These are phyloP conservation scores for Opeltia flavorubescens DNA, from an alignment of 495 filamentous ascomycete species.

Conservation along the genomic window DNA sequence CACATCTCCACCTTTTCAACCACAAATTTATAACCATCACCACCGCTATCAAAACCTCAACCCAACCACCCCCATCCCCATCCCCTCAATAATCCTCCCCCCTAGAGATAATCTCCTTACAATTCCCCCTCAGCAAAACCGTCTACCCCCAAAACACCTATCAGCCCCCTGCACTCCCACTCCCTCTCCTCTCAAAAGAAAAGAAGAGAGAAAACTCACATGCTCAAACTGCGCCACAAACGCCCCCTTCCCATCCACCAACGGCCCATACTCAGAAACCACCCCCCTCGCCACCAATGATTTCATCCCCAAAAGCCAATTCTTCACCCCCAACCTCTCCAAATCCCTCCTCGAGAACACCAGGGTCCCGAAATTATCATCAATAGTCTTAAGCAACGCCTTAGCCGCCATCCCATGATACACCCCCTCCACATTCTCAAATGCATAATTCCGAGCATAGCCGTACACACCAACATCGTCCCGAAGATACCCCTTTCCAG, in stretches of 20 bases:
- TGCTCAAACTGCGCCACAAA: conserved; percentile 95
- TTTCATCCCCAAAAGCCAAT: conserved; percentile 73
- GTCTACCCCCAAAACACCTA: not conserved
- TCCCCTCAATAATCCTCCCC: not conserved
- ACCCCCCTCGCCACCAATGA: conserved; percentile 74
- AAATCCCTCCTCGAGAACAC: conserved; percentile 79
- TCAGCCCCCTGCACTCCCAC: not conserved
- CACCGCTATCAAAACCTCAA: too few species aligned
- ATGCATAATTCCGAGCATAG: conserved; percentile 50
- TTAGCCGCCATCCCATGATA: conserved; percentile 64
- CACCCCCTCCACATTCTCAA: conserved; percentile 43
- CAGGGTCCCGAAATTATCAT: conserved; percentile 83
- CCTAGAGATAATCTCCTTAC: not conserved
- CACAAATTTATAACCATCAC: too few species aligned
- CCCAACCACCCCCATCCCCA: too few species aligned
- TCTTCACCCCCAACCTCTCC: conserved; percentile 74
- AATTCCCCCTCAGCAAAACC: not conserved
- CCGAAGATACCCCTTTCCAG: conserved; percentile 70
- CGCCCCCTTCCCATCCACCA: conserved; percentile 85
- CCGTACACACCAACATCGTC: conserved; percentile 76
- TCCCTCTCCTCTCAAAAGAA: too few species aligned
- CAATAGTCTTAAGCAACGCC: conserved; percentile 69
- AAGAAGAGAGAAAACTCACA: conserved; percentile 37
- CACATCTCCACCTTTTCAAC: too few species aligned
- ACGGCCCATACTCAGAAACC: conserved; percentile 78